Conservation (phyloP, 1,284 basidiomycete species). For the Marasmius fiardii region DNA sequence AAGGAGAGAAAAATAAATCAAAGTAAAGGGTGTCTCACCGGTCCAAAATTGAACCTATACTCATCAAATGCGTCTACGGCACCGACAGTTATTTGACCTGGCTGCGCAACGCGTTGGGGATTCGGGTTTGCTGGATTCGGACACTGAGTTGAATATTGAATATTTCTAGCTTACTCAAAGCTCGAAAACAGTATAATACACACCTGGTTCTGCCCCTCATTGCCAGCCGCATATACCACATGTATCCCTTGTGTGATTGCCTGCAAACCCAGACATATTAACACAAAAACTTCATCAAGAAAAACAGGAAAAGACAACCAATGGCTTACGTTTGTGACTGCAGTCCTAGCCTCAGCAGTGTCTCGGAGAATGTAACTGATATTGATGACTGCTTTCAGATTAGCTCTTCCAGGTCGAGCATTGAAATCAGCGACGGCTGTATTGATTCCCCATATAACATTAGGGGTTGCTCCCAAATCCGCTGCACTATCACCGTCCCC, state of each 20-base stretch:
- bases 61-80: not conserved
- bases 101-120: not conserved
- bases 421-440: not conserved
- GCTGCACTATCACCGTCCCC: not conserved
- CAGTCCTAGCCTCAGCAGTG: not conserved
- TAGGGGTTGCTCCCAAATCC: not conserved
- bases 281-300: not conserved
- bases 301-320: too few relatives aligned
- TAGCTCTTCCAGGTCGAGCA: not conserved
- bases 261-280: not conserved
- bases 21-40: not conserved
- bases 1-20: not conserved
- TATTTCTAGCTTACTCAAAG: not conserved
- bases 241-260: not conserved
- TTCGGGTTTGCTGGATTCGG: not conserved
- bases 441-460: not conserved
- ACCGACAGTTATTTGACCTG: not conserved
- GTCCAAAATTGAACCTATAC: not conserved
- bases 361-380: not conserved
- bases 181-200: not conserved
- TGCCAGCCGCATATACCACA: not conserved
- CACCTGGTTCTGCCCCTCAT: not conserved
- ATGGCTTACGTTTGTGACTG: not conserved
- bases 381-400: not conserved
- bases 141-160: not conserved